Base-by-base conservation (phyloP, 1,139 yeast genomes). In the Citeromyces hawaiiensis region DNA sequence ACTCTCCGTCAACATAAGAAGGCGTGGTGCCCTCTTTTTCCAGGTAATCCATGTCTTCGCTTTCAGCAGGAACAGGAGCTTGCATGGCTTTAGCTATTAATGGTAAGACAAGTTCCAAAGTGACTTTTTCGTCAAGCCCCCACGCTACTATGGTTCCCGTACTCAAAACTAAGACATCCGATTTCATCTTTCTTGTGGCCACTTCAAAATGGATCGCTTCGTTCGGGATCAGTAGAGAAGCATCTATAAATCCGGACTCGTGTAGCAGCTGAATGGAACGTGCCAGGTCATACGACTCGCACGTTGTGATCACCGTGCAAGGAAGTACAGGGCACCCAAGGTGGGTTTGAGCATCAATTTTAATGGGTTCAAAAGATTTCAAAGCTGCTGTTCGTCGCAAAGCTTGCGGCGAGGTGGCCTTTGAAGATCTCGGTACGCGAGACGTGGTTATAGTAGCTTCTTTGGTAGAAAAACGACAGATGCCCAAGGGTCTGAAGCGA, bases 31-130 rank as follows among this genome's bases (percentile, higher is more conserved):
- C 49, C 7, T 43, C 46, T 9, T 72, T 54, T 43, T 82, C 91
- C n/a, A 83, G 61, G 59, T 65, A 87, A 54, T 87, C 96, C 74
- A 87, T 72, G 50, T 87, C 96, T 52, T 87, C 96, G 35, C 86
- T 74, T 49, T 87, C 96, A 11, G 66, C 62, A 2, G 61, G 61
- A 49, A 77, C 77, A 4, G 70, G 61, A 4, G 73, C 61, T 1
- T 64, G 49, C 44, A 77, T 77, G 4, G 78, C 72, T 0, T 47
- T 46, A 29, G 55, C 53, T 16, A 82, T 57, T 39, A 70, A 48
- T 2, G 76, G 73, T n/a, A 68, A 46, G 2, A 76, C 50, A 9
- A 66, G 57, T 15, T 68, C 64, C 4, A 60, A 48, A 1, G 62
- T 52, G 9, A 57, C 55, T 0, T 59, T 48, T 48, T 83, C 94